Base-by-base conservation (phyloP, 306 rosid species). In the Prunus dulcis region DNA sequence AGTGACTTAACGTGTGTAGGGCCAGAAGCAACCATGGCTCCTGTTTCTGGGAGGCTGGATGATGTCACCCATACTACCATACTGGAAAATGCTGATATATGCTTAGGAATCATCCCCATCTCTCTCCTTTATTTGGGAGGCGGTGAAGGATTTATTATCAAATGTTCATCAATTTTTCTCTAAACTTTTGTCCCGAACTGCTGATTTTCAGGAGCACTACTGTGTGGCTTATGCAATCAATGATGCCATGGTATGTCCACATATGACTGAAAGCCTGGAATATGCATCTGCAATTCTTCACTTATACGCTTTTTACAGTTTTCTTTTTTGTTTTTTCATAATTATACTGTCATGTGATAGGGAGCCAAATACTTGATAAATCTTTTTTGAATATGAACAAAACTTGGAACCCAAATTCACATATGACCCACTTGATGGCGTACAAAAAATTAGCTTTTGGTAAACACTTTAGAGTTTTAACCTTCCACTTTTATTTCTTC, bases 201-300 rank as follows among this genome's bases (percentile, higher is more conserved):
- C 62, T 88, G 84, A 76, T 76, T 91, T 88, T 80, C 97, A 95
- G 98, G 96, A 95, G 89, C 98, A 95, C 82, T 95, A 95, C 82
- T 95, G 98, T 75, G 96, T 92, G 88, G 93, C 96, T 78, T 85
- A 86, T 89, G 95, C 96, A 77, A 84, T 90, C 91, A 92, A 90
- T 76, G 97, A 94, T 78, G 87, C 93, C 69, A 87, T 81, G 96
- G 98, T 95, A 88, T 60, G 91, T 63, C 71, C 56, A 58, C 43
- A 58, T 51, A 17, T 60, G 51, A 63, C 68, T 30, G 19, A 56
- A 71, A 19, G 32, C 28, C 43, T 60, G 71, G 2, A 11, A 43
- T 46, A 19, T n/a, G 77, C 61, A 53, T 62, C 2, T 9, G 1
- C 22, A 17, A 43, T 41, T 51, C 53, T 12, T 64, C 53, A 32